Conservation (phyloP, 768 basidiomycete species). For the Serpula lacrymans region DNA sequence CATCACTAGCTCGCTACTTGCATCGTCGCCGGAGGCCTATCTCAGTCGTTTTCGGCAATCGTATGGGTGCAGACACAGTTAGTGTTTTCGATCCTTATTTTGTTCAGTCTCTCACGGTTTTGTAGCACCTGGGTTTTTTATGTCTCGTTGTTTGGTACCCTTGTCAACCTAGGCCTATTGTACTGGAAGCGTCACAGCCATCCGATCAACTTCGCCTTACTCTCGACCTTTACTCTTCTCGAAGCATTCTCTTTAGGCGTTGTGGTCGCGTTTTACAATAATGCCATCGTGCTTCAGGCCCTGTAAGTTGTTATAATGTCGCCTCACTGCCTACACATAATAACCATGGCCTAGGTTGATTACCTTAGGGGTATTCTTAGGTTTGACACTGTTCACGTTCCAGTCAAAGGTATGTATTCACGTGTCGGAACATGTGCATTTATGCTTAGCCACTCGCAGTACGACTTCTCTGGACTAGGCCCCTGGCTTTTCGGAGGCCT, state of each 20-base stretch:
- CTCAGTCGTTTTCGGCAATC: constrained; percentile 55
- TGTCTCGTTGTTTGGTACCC: constrained; percentile 71
- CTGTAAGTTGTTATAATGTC: constrained; percentile 44
- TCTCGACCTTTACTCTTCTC: constrained; percentile 85
- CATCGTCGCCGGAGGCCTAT: constrained; percentile 70
- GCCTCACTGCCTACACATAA: neutral
- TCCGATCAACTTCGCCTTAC: constrained; percentile 81
- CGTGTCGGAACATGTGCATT: neutral
- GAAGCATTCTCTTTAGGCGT: constrained; percentile 92
- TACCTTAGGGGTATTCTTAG: constrained; percentile 89
- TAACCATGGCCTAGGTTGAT: constrained; percentile 53
- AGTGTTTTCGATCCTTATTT: constrained; percentile 21
- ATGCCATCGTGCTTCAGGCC: constrained; percentile 78
- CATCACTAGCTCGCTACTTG: constrained; percentile 61
- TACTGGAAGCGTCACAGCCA: constrained; percentile 93
- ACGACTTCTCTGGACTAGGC: constrained; percentile 91
- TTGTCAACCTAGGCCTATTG: constrained; percentile 74
- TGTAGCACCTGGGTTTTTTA: constrained; percentile 76
- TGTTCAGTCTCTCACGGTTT: constrained; percentile 4
- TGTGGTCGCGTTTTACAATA: constrained; percentile 72
- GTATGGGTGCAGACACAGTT: constrained; percentile 73
- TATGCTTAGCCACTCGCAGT: constrained; percentile 40
- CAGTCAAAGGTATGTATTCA: constrained; percentile 74
- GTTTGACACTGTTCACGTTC: constrained; percentile 90
- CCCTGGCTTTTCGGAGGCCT: constrained; percentile 88